Percentiles rank a stretch among this genome's conserved stretches.
These are phyloP conservation scores for Tulasnella sp. DNA, from an alignment of 768 basidiomycete genomes.

Conservation along the genomic window DNA sequence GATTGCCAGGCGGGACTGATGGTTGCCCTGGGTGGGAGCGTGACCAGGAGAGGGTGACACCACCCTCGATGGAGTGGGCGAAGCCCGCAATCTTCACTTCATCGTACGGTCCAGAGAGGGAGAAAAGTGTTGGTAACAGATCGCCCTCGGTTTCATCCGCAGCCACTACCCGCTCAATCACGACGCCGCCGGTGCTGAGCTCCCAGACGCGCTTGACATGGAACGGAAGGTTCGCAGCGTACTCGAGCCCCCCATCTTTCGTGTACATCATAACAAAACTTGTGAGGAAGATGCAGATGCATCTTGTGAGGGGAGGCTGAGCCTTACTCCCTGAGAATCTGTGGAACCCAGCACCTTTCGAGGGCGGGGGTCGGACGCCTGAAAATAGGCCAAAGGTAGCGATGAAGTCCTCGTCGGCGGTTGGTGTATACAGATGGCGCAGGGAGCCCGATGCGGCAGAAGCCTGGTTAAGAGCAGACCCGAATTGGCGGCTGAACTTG, in stretches of 20 bases:
- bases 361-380: slow-evolving; percentile 20
- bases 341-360: slow-evolving; percentile 29
- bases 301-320: slow-evolving; percentile 26
- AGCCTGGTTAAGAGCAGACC: slow-evolving; percentile 21
- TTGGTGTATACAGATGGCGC: not conserved
- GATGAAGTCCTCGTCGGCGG: slow-evolving; percentile 23
- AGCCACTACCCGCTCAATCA: slow-evolving; percentile 65
- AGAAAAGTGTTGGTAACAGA: slow-evolving; percentile 68
- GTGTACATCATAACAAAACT: slow-evolving; percentile 61
- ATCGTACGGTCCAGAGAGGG: slow-evolving; percentile 60
- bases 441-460: slow-evolving; percentile 21
- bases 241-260: slow-evolving; percentile 50
- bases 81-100: slow-evolving; percentile 62
- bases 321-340: slow-evolving; percentile 30
- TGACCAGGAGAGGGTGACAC: not conserved
- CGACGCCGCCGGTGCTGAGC: slow-evolving; percentile 60
- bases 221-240: slow-evolving; percentile 70
- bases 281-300: slow-evolving; percentile 66
- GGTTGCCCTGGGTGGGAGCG: not conserved
- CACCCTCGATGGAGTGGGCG: slow-evolving; percentile 27
- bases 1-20: not conserved
- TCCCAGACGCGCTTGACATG: slow-evolving; percentile 71
- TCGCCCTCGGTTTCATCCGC: slow-evolving; percentile 50
- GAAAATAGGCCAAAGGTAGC: slow-evolving; percentile 44
- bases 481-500: slow-evolving; percentile 23